Conservation (phyloP, 805 yeast genomes). For the Candida ficus region DNA sequence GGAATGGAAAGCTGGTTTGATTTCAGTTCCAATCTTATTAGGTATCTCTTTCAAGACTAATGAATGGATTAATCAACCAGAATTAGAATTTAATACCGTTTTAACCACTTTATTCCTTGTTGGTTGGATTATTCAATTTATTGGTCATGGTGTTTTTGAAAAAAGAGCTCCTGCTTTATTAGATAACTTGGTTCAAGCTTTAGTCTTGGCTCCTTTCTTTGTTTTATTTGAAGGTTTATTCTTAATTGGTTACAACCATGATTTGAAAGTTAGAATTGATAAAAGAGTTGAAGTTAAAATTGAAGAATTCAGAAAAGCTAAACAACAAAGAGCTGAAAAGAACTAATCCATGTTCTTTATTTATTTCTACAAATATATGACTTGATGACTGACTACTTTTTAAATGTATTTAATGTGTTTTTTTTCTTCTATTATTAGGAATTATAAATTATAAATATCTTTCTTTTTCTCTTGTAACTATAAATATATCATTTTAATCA, state of each 20-base stretch:
- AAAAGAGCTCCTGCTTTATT: constrained; percentile 79
- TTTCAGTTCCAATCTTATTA: constrained; percentile 36
- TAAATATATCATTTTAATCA: too few relatives aligned
- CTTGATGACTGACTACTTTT: too few relatives aligned
- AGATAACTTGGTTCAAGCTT: constrained; percentile 78
- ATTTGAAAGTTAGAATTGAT: constrained; percentile 34
- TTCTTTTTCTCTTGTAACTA: too few relatives aligned
- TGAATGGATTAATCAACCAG: constrained; percentile 19
- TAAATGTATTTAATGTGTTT: too few relatives aligned
- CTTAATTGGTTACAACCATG: constrained; percentile 51
- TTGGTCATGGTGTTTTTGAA: constrained; percentile 84
- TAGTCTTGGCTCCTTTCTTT: constrained; percentile 88
- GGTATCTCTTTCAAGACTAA: constrained; percentile 23
- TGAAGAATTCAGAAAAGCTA: constrained; percentile 16
- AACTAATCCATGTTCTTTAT: background rate
- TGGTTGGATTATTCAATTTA: constrained; percentile 80
- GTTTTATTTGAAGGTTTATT: constrained; percentile 76
- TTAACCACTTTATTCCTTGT: constrained; percentile 36
- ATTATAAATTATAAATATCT: too few relatives aligned
- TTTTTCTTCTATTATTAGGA: too few relatives aligned
- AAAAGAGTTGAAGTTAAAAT: constrained; percentile 30
- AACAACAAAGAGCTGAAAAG: background rate
- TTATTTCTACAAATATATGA: background rate
- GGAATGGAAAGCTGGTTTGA: constrained; percentile 46
- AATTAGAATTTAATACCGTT: constrained; percentile 9